Conservation (phyloP, 306 rosid species). For the Corylus heterophylla region DNA sequence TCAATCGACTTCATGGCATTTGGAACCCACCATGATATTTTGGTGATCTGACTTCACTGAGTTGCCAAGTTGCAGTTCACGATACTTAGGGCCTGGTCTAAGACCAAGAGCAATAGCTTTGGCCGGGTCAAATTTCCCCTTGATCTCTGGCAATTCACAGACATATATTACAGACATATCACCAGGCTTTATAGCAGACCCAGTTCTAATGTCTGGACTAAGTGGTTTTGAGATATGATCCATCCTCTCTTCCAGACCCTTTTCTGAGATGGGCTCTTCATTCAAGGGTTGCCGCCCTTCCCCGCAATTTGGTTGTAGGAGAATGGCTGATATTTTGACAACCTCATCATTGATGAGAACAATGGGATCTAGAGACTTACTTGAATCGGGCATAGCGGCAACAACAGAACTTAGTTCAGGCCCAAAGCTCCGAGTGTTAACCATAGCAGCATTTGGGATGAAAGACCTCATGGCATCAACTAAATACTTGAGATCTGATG, state of each 20-base stretch:
- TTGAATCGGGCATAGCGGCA: slow-evolving; percentile 26
- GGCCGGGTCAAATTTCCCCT: slow-evolving; percentile 76
- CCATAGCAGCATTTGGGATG: slow-evolving; percentile 92
- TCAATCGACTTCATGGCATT: slow-evolving; percentile 11
- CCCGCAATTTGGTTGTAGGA: slow-evolving; percentile 52
- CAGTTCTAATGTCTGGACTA: slow-evolving; percentile 32
- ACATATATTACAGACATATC: slow-evolving; percentile 89
- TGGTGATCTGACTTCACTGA: slow-evolving; percentile 78
- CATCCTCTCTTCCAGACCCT: slow-evolving; percentile 29
- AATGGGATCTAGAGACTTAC: slow-evolving; percentile 52
- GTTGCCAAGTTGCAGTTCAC: slow-evolving; percentile 76
- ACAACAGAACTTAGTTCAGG: slow-evolving; percentile 37
- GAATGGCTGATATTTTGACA: slow-evolving; percentile 83
- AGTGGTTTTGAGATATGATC: slow-evolving; percentile 29
- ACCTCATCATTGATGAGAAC: slow-evolving; percentile 79
- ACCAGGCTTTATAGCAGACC: slow-evolving; percentile 55
- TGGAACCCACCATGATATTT: slow-evolving; percentile 62
- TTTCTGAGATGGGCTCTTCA: slow-evolving; percentile 8
- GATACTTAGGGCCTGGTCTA: slow-evolving; percentile 79
- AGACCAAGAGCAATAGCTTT: slow-evolving; percentile 82
- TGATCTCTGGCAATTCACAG: slow-evolving; percentile 84
- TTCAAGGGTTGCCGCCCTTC: slow-evolving; percentile 27
- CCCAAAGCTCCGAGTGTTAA: slow-evolving; percentile 89
- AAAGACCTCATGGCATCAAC: slow-evolving; percentile 86
- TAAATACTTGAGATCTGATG: slow-evolving; percentile 82